Conservation (phyloP, 768 basidiomycete genomes). For the Boletus rubescentipes region DNA sequence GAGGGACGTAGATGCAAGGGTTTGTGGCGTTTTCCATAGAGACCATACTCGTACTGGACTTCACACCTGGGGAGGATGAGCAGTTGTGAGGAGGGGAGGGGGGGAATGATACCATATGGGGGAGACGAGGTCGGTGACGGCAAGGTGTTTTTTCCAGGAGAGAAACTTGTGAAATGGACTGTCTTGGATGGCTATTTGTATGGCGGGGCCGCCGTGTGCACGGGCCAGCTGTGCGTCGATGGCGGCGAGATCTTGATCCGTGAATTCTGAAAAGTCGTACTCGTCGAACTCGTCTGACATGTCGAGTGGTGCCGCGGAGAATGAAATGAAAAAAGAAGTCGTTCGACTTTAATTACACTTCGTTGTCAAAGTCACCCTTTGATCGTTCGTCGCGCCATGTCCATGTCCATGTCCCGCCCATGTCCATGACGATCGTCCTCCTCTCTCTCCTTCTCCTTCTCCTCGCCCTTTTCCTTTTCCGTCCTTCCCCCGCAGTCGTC, state of each 20-base stretch:
- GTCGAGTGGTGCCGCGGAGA: slow-evolving; percentile 10
- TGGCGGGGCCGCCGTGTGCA: slow-evolving; percentile 27
- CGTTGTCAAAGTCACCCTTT: not conserved
- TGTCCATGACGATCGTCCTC: slow-evolving; percentile 1
- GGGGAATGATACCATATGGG: slow-evolving; percentile 52
- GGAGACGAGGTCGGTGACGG: slow-evolving; percentile 62
- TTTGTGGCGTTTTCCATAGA: slow-evolving; percentile 54
- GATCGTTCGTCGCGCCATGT: not conserved
- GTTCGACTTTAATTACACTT: slow-evolving; percentile 16
- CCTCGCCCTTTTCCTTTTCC: not conserved
- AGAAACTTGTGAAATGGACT: slow-evolving; percentile 46
- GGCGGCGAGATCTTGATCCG: slow-evolving; percentile 52
- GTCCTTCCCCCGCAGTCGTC: not conserved
- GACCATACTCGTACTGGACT: slow-evolving; percentile 73
- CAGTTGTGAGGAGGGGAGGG: not conserved
- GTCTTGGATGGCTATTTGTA: slow-evolving; percentile 34
- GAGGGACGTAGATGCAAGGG: slow-evolving; percentile 51
- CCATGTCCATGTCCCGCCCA: slow-evolving; percentile 1
- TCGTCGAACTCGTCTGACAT: slow-evolving; percentile 42
- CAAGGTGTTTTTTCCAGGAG: slow-evolving; percentile 41
- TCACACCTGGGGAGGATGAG: slow-evolving; percentile 59
- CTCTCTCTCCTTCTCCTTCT: slow-evolving; percentile 6
- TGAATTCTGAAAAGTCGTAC: slow-evolving; percentile 56
- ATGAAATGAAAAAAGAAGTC: slow-evolving; percentile 14
- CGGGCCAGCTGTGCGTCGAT: slow-evolving; percentile 28